Percentiles rank a stretch among this genome's conserved stretches.
Conservation (phyloP, 139 green algal species). For the Chlorella ohadii region DNA sequence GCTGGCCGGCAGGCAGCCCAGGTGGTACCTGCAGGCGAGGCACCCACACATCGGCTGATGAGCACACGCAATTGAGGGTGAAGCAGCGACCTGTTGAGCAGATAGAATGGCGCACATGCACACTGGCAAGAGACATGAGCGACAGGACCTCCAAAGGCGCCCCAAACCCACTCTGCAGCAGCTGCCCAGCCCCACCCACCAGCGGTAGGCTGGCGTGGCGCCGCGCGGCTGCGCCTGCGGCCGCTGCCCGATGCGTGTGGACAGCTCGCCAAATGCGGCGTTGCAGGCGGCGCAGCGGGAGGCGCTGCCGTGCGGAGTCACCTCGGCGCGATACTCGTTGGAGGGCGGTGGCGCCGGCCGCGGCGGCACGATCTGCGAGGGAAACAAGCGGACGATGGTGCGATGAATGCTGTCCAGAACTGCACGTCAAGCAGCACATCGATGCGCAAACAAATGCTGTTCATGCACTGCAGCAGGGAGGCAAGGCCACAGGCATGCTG, state of each 20-base stretch:
- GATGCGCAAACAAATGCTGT: too few relatives aligned
- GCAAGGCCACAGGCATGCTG: too few relatives aligned
- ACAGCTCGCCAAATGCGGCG: not conserved
- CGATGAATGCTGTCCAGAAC: not conserved
- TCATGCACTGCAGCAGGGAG: too few relatives aligned
- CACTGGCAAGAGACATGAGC: too few relatives aligned
- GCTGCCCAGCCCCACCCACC: not conserved
- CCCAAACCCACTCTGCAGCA: not conserved
- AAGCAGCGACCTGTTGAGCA: too few relatives aligned
- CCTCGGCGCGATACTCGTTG: constrained; percentile 13
- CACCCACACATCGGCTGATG: too few relatives aligned
- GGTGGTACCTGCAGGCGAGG: not conserved
- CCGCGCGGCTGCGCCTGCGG: not conserved
- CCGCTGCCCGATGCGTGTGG: constrained; percentile 3
- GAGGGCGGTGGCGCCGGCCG: not conserved
- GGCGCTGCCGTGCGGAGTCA: not conserved
- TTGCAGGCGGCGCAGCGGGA: not conserved
- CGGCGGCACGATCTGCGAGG: not conserved
- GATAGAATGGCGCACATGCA: too few relatives aligned
- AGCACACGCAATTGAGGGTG: too few relatives aligned
- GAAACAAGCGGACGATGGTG: too few relatives aligned
- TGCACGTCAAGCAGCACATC: too few relatives aligned
- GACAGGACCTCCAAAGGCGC: too few relatives aligned
- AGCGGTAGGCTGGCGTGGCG: not conserved
- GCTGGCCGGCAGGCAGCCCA: not conserved